Percentiles rank a stretch among this genome's conserved stretches.
These are phyloP conservation scores for Simplicillium sp. DNA, from an alignment of 2,329 filamentous ascomycete species.

Conservation along the genomic window DNA sequence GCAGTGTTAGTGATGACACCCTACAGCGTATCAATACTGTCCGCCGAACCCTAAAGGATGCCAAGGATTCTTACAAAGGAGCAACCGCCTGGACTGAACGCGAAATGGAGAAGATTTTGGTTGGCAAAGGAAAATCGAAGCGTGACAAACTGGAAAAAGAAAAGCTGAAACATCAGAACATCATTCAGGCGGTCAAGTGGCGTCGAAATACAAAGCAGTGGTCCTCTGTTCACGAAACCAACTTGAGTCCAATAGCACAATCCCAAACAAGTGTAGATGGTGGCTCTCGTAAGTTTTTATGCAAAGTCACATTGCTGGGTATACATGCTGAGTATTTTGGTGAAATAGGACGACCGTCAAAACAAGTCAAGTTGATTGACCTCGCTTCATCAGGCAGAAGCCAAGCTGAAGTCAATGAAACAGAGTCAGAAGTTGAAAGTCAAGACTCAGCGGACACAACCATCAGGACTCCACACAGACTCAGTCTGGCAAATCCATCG, in stretches of 20 bases:
- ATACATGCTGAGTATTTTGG: too few relatives aligned
- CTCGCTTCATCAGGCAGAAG: too few relatives aligned
- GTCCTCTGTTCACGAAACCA: slow-evolving; percentile 41
- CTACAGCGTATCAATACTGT: slow-evolving; percentile 21
- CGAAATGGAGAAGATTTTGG: slow-evolving; percentile 23
- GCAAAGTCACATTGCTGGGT: too few relatives aligned
- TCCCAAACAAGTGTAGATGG: not conserved
- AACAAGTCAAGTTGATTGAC: too few relatives aligned
- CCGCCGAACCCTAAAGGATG: slow-evolving; percentile 21
- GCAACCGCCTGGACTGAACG: slow-evolving; percentile 36
- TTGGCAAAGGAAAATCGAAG: slow-evolving; percentile 20
- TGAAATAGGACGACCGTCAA: too few relatives aligned
- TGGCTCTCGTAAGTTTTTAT: not conserved
- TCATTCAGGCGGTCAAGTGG: slow-evolving; percentile 30
- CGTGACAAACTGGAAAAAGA: slow-evolving; percentile 32
- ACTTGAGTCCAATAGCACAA: slow-evolving; percentile 29
- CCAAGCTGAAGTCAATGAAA: too few relatives aligned
- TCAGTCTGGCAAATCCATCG: slow-evolving; percentile 13
- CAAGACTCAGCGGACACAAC: slow-evolving; percentile 26
- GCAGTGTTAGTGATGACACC: slow-evolving; percentile 19
- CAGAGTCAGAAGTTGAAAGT: not conserved
- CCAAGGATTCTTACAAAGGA: slow-evolving; percentile 23
- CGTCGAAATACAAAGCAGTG: slow-evolving; percentile 34
- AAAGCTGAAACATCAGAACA: slow-evolving; percentile 25
- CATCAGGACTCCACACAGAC: slow-evolving; percentile 21